phyloP scores from a whole-genome alignment of 148 eudicot species.

The Chenopodium album region DNA sequence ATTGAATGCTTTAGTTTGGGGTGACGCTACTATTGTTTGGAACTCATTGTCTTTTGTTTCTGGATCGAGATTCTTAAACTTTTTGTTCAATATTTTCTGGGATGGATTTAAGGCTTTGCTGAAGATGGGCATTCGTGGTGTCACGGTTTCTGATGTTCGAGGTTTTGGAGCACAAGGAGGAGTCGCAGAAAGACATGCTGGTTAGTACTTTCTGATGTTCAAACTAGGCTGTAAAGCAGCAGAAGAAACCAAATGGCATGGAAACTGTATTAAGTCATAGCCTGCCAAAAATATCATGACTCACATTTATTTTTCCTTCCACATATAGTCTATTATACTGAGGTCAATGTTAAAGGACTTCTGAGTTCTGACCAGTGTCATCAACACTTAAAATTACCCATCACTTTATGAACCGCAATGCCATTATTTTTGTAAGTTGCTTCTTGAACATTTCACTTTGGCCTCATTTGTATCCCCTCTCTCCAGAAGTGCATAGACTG shows the following conservation, averaged over 20 bases:
- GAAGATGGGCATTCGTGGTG: slow-evolving; percentile 85
- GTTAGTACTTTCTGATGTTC: slow-evolving; percentile 30
- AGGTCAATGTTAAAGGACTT: not conserved
- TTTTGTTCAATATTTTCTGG: not conserved
- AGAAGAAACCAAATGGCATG: not conserved
- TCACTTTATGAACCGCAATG: not conserved
- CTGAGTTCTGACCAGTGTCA: not conserved
- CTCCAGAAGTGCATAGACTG: not conserved
- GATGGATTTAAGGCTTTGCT: slow-evolving; percentile 58
- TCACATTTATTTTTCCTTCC: not conserved
- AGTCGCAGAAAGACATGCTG: slow-evolving; percentile 78
- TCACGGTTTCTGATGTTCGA: slow-evolving; percentile 85
- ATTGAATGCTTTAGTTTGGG: not conserved
- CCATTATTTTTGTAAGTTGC: not conserved
- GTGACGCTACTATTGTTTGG: not conserved
- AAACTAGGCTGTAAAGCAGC: not conserved
- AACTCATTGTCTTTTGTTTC: slow-evolving; percentile 1
- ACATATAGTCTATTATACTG: no score
- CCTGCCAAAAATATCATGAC: not conserved
- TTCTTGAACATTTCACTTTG: not conserved
- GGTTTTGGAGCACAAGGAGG: slow-evolving; percentile 97
- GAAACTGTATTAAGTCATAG: not conserved
- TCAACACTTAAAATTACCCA: not conserved
- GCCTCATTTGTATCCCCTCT: not conserved
- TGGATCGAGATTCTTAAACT: not conserved